phyloP scores from a whole-genome alignment of 2,329 filamentous ascomycete genomes.

The Exophiala aquamarina region DNA sequence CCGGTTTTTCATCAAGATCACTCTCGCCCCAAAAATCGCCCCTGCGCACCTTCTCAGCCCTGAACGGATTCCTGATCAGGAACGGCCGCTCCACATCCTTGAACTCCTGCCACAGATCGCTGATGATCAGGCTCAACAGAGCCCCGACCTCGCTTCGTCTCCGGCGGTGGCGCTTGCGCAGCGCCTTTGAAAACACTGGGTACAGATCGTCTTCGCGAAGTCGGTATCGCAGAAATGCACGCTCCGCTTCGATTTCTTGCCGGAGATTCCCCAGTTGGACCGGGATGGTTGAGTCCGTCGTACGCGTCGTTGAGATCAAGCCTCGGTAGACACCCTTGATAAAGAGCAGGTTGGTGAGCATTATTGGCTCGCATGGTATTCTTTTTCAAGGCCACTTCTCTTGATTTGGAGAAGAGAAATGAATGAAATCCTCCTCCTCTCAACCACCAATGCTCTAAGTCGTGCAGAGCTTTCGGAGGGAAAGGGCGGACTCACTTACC shows the following conservation, averaged over 20 bases:
- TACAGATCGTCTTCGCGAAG: slow-evolving; percentile 22
- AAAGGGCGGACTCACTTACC: too few species aligned
- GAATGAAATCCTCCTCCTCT: too few species aligned
- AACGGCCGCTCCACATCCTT: slow-evolving; percentile 24
- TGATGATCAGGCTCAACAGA: slow-evolving; percentile 19
- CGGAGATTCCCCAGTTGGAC: slow-evolving; percentile 25
- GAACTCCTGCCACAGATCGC: slow-evolving; percentile 24
- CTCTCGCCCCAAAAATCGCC: slow-evolving; percentile 19
- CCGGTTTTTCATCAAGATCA: slow-evolving; percentile 14
- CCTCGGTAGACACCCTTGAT: slow-evolving; percentile 25
- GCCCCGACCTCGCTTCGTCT: slow-evolving; percentile 13
- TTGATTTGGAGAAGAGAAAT: neutral
- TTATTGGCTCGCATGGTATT: too few species aligned
- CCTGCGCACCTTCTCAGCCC: slow-evolving; percentile 17
- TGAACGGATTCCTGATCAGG: slow-evolving; percentile 16
- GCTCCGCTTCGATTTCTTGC: slow-evolving; percentile 24
- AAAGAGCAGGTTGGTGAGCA: neutral
- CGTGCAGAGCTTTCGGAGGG: too few species aligned
- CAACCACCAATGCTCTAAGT: too few species aligned
- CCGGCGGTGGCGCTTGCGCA: slow-evolving; percentile 5
- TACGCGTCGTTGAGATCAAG: slow-evolving; percentile 22
- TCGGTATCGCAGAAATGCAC: slow-evolving; percentile 18
- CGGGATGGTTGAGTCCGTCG: slow-evolving; percentile 19
- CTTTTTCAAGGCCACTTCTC: neutral
- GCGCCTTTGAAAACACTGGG: slow-evolving; percentile 15